A percentile compares a stretch with the other conserved stretches of the same genome.
These are phyloP conservation scores for Croton setiger DNA, from an alignment of 441 rosid genomes.

Conservation along the genomic window DNA sequence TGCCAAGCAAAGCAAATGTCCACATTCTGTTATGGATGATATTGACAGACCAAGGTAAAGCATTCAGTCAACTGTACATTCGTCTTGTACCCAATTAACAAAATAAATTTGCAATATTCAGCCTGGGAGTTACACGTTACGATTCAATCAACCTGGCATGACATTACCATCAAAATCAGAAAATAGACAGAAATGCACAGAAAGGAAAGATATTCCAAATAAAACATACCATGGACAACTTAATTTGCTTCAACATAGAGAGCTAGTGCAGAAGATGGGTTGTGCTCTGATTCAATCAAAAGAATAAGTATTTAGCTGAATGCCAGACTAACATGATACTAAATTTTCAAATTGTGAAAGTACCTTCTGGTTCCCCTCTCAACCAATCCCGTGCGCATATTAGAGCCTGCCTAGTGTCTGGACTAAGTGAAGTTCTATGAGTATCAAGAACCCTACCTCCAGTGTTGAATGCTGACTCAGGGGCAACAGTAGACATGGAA, in stretches of 20 bases:
- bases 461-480: slow-evolving; percentile 47
- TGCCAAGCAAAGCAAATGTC: too few relatives aligned
- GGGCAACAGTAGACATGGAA: slow-evolving; percentile 64
- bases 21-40: too few relatives aligned
- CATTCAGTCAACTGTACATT: too few relatives aligned
- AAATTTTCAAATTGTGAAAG: slow-evolving; percentile 7
- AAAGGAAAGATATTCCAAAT: neutral
- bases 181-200: neutral
- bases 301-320: slow-evolving; percentile 11
- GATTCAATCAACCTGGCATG: slow-evolving; percentile 31
- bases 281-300: slow-evolving; percentile 35
- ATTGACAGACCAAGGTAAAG: too few relatives aligned
- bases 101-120: too few relatives aligned
- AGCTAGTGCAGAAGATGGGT: slow-evolving; percentile 41
- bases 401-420: slow-evolving; percentile 77
- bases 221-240: slow-evolving; percentile 28
- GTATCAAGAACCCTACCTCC: slow-evolving; percentile 61
- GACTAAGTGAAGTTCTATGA: slow-evolving; percentile 47
- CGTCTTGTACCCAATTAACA: slow-evolving; percentile 4
- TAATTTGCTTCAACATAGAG: slow-evolving; percentile 36
- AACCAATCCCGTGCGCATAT: slow-evolving; percentile 86
- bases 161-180: slow-evolving; percentile 7
- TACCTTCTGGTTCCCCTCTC: slow-evolving; percentile 61
- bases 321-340: neutral
- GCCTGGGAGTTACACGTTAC: neutral